Evolutionary conservation across 371 early-diverging fungal species (phyloP), one percentile per base, ranked within the genome.

Genomic region (Smittium culicis): DNA sequence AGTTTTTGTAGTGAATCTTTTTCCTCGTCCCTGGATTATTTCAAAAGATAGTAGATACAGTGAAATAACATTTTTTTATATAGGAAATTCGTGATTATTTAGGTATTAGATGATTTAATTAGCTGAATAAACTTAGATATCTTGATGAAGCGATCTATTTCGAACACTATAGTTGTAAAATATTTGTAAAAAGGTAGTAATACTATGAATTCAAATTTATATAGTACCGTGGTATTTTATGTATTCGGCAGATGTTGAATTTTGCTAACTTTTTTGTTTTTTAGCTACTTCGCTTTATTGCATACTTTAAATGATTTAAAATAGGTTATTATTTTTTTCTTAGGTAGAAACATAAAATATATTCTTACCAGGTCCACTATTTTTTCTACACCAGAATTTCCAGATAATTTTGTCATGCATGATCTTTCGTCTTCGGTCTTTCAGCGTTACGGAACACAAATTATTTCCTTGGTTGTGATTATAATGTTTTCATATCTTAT

Each of bases 201-300:
- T 0, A 71, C 72, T 20, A 83, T 78, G 34, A 84, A 62, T 84
- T 81, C 34, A 82, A 70, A 0, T 76, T 68, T 25, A 80, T 74
- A 1, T 74, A 77, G 0, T 73, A 35, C 82, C 80, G 82, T 3
- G 74, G 79, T 0, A 33, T 2, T 0, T 72, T 71, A 0, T 82
- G 73, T 2, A 82, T n/a, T 66, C 14, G 62, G 71, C 0, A 83
- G 72, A 0, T 77, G 76, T 32, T 79, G 67, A 1, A 83, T 73
- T 11, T 76, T 68, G 8, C 76, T 73, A n/a, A 67, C 65, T 1
- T 45, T 56, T n/a, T 66, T 66, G 24, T 66, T 2, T 35, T 33
- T 59, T 58, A 17, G 8, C 5, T 11, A 31, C 5, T 66, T 66
- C 2, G 56, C 30, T 31, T 54, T 31, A 33, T 66, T 56, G 60